phyloP scores from a whole-genome alignment of 495 filamentous ascomycete species.

The Jackrogersella minutella region DNA sequence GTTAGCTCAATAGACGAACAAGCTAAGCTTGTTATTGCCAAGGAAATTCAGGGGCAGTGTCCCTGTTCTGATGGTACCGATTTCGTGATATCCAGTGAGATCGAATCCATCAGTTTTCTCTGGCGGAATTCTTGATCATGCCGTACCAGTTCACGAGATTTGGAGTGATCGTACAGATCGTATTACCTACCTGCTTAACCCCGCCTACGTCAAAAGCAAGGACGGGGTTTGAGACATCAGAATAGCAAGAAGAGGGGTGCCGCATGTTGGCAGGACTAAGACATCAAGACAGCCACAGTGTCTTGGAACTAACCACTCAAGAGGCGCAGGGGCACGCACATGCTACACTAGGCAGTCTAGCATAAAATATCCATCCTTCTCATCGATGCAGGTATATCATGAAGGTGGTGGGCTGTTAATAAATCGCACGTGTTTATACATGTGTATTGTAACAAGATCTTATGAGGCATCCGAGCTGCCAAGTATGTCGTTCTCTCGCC shows the following conservation, averaged over 20 bases:
- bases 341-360: background rate
- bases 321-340: constrained; percentile 9
- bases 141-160: background rate
- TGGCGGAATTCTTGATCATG: constrained; percentile 1
- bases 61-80: constrained; percentile 15
- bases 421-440: background rate
- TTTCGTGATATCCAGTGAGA: constrained; percentile 24
- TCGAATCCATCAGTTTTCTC: background rate
- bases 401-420: background rate
- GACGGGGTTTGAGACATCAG: background rate
- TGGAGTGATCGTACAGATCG: background rate
- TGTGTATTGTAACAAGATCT: too few species aligned
- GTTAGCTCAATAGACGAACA: constrained; percentile 1
- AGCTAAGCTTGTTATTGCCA: constrained; percentile 28
- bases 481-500: background rate
- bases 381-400: background rate
- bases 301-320: constrained; percentile 12
- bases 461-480: too few species aligned
- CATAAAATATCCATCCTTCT: background rate
- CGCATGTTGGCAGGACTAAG: background rate
- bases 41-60: constrained; percentile 19
- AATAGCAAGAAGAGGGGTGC: background rate
- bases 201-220: constrained; percentile 21
- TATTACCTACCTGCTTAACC: constrained; percentile 11
- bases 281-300: constrained; percentile 5